phyloP scores from a whole-genome alignment of 2,329 filamentous ascomycete genomes.

The Aspergillus brasiliensis region DNA sequence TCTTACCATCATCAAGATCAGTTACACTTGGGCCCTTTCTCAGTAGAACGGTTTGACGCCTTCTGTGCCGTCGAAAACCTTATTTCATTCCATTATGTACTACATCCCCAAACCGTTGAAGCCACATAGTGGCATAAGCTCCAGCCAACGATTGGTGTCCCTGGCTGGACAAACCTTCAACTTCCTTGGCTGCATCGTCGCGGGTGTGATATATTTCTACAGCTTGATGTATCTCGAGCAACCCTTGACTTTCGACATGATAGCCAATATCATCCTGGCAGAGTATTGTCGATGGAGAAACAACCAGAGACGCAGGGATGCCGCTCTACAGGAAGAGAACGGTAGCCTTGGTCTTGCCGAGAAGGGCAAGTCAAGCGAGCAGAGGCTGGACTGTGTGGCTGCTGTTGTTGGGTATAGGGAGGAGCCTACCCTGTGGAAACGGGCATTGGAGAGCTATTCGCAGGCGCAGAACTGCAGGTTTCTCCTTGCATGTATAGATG shows the following conservation, averaged over 20 bases:
- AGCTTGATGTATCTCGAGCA: conserved; percentile 26
- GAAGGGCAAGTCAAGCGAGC: not conserved
- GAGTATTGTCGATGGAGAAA: conserved; percentile 32
- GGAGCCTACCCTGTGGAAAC: conserved; percentile 30
- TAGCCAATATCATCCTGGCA: conserved; percentile 30
- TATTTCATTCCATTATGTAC: not conserved
- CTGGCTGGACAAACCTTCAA: conserved; percentile 27
- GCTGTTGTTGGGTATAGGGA: conserved; percentile 37
- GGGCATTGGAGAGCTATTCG: conserved; percentile 33
- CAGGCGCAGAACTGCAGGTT: conserved; percentile 25
- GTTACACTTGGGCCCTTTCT: no score
- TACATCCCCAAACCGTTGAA: not conserved
- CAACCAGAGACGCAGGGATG: conserved; percentile 20
- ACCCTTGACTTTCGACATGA: conserved; percentile 29
- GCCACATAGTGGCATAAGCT: not conserved
- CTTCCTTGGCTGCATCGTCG: conserved; percentile 28
- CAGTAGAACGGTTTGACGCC: no score
- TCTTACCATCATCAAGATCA: no score
- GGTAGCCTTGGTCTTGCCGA: conserved; percentile 1
- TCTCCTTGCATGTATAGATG: conserved; percentile 34
- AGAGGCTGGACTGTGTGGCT: conserved; percentile 27
- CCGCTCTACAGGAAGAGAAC: conserved; percentile 22
- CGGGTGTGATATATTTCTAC: conserved; percentile 26
- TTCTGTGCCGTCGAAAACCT: no score
- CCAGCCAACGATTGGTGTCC: conserved; percentile 14